phyloP scores from a whole-genome alignment of 2,329 filamentous ascomycete genomes.

The Berkeleyomyces basicola region DNA sequence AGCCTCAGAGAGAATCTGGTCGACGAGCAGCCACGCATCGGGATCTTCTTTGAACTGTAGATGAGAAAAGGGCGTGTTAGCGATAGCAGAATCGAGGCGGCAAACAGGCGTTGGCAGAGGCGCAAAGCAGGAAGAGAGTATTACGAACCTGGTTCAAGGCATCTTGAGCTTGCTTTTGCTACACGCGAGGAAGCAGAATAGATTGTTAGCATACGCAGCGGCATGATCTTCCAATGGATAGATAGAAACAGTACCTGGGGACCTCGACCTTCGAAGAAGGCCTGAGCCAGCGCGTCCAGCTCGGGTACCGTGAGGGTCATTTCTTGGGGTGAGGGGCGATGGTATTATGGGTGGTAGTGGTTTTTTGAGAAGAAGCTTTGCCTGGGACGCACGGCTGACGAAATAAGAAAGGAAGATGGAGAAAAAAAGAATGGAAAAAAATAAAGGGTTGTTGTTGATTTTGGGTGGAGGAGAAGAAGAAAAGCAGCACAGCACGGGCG shows the following conservation, averaged over 20 bases:
- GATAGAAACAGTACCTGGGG: conserved; percentile 51
- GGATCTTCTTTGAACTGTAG: conserved; percentile 93
- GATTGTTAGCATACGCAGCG: conserved; percentile 6
- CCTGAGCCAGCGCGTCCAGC: conserved; percentile 88
- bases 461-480: conserved; percentile 14
- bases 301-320: conserved; percentile 71
- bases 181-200: conserved; percentile 17
- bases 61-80: conserved; percentile 6
- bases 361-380: conserved; percentile 6
- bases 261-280: conserved; percentile 94
- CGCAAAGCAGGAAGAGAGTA: conserved; percentile 14
- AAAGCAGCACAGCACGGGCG: conserved; percentile 14
- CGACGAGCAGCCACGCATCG: conserved; percentile 92
- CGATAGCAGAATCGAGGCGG: neutral
- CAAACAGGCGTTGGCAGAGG: neutral
- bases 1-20: conserved; percentile 88
- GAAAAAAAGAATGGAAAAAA: conserved; percentile 12
- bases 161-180: conserved; percentile 95
- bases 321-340: conserved; percentile 20
- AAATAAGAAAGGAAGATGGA: conserved; percentile 15
- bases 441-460: conserved; percentile 8
- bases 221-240: conserved; percentile 1
- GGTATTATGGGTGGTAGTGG: neutral
- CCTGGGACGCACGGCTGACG: conserved; percentile 10
- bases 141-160: conserved; percentile 71